Percentiles rank a stretch among this genome's conserved stretches.
Evolutionary conservation across 1,284 basidiomycete species (phyloP).

Genomic region (Austroboletus niveus): DNA sequence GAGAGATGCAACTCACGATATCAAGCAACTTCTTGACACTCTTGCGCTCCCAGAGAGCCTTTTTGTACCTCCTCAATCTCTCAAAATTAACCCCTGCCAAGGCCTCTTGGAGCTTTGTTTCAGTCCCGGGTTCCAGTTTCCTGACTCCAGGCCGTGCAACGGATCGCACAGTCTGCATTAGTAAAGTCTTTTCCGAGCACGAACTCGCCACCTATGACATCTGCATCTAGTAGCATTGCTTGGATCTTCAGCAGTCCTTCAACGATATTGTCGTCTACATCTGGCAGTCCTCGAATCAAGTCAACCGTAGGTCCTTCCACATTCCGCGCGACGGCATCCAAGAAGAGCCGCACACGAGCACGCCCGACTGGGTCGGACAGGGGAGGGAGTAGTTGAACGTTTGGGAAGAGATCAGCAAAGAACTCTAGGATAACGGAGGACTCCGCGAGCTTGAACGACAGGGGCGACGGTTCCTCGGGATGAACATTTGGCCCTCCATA

Average conservation of each 20-base stretch:
- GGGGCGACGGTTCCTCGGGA: constrained; percentile 53
- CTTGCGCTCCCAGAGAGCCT: background rate
- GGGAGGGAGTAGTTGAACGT: constrained; percentile 44
- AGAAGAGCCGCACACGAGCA: constrained; percentile 61
- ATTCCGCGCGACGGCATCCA: constrained; percentile 44
- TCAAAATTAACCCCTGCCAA: background rate
- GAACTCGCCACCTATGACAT: constrained; percentile 17
- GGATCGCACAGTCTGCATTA: constrained; percentile 53
- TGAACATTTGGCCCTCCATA: constrained; percentile 23
- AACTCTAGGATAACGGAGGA: constrained; percentile 64
- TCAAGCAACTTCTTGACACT: background rate
- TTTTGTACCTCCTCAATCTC: background rate
- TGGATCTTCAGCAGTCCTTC: constrained; percentile 33
- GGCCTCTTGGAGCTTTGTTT: background rate
- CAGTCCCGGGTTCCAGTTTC: background rate
- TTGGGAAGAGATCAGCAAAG: constrained; percentile 53
- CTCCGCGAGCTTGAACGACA: constrained; percentile 59
- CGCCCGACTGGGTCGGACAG: constrained; percentile 48
- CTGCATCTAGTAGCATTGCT: constrained; percentile 27
- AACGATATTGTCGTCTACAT: constrained; percentile 1
- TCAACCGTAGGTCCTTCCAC: background rate
- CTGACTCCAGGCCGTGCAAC: background rate
- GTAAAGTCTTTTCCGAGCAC: constrained; percentile 40
- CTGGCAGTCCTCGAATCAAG: background rate
- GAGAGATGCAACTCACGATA: background rate